A percentile compares a stretch with the other conserved stretches of the same genome.
Evolutionary conservation across 1,139 yeast genomes (phyloP).

Genomic region (Yarrowia galli): DNA sequence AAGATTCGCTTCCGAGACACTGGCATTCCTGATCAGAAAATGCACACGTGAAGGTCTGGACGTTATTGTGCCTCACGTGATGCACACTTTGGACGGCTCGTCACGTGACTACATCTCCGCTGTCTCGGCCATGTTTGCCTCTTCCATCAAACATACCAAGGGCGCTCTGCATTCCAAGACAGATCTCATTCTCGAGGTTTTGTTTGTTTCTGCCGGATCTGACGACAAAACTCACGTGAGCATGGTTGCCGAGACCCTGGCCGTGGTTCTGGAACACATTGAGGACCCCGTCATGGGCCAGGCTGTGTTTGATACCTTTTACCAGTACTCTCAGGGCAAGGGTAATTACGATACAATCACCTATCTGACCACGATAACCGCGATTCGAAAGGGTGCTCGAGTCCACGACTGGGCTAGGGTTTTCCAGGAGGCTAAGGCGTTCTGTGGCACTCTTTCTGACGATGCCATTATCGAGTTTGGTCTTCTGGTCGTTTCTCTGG

Average conservation of each 20-base stretch:
- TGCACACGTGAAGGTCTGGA: slow-evolving; percentile 60
- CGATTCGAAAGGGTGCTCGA: slow-evolving; percentile 53
- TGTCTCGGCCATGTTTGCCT: slow-evolving; percentile 68
- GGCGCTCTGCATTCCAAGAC: slow-evolving; percentile 80
- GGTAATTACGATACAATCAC: not conserved
- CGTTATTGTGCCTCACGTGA: slow-evolving; percentile 59
- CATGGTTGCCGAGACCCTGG: slow-evolving; percentile 14
- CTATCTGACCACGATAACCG: slow-evolving; percentile 44
- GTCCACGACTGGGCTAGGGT: slow-evolving; percentile 50
- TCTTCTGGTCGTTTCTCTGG: not conserved
- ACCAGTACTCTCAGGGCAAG: slow-evolving; percentile 1
- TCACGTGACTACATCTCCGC: slow-evolving; percentile 61
- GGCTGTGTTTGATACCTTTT: slow-evolving; percentile 19
- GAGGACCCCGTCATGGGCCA: slow-evolving; percentile 9
- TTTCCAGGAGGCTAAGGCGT: slow-evolving; percentile 39
- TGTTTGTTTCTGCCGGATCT: slow-evolving; percentile 43
- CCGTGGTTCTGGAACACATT: slow-evolving; percentile 14
- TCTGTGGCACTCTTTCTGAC: not conserved
- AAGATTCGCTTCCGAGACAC: slow-evolving; percentile 88
- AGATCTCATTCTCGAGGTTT: slow-evolving; percentile 51
- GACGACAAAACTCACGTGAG: not conserved
- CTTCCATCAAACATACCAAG: slow-evolving; percentile 75
- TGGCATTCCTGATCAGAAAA: slow-evolving; percentile 82
- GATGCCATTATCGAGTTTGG: not conserved
- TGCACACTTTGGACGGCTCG: slow-evolving; percentile 56